Evolutionary conservation across 202 grass and related monocot genomes (phyloP), one percentile per base, ranked within the genome.

Genomic region (Saccharum hybrid): DNA sequence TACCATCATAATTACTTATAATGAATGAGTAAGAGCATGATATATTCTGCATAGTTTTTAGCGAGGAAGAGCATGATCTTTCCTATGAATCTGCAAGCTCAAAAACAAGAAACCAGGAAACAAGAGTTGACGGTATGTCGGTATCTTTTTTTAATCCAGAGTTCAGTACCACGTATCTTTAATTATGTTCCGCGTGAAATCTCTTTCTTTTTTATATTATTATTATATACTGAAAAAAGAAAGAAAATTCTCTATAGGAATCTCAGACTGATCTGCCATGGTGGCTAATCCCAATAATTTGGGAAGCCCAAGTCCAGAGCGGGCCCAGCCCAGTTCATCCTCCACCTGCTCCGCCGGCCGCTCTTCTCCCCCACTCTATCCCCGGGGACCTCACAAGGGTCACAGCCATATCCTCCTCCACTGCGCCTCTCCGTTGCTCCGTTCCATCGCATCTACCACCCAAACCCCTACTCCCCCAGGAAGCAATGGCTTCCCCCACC

Each of bases 401-500:
- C 33, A 51, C 86, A 54, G 34, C 19, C 33, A 14, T 71, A 42
- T 71, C 74, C 10, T 63, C 31, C 6, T 43, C 31, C 79, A 28
- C 63, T 3, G 11, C 34, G 15, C 46, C 63, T 37, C 69, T 10
- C 18, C 19, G n/a, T 23, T 2, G 14, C 79, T 52, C 64, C 73
- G 37, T 48, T 52, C 64, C 73, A 52, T 48, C 61, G 8, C 60
- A 43, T 75, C 41, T 34, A 45, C 37, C 15, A 9, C 40, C 15
- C 6, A 40, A 19, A 31, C 1, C n/a, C 22, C 21, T 15, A 19
- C 5, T 48, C 66, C 66, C 34, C 13, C 5, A 2, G 46, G 38
- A 31, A 72, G 51, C 21, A 65, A 73, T 87, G 76, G 79, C 91
- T 66, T 88, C 91, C 62, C 73, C 93, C 67, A 98, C 91, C 63